phyloP scores from a whole-genome alignment of 345 rosid species.

The Melastoma malabathricum region DNA sequence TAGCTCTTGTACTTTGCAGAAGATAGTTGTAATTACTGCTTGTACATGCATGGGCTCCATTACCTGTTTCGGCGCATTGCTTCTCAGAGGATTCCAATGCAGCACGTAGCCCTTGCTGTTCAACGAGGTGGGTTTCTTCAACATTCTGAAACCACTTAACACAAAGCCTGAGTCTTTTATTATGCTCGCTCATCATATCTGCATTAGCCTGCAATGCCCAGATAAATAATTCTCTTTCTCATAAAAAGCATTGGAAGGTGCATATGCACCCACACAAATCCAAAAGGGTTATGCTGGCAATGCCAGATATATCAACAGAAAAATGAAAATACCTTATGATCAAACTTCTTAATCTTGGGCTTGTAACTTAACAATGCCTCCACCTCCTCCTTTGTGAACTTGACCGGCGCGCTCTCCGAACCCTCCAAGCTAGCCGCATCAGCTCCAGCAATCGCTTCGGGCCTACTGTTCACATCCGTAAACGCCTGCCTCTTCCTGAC shows the following conservation, averaged over 20 bases:
- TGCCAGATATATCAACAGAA: no score
- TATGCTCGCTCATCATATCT: slow-evolving; percentile 44
- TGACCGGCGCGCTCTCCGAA: slow-evolving; percentile 26
- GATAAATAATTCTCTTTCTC: not conserved
- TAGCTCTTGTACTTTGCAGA: not conserved
- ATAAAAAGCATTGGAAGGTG: not conserved
- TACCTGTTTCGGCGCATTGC: slow-evolving; percentile 45
- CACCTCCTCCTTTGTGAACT: slow-evolving; percentile 67
- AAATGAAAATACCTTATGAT: slow-evolving; percentile 44
- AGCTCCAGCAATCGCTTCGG: slow-evolving; percentile 24
- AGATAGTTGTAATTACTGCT: not conserved
- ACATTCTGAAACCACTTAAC: slow-evolving; percentile 61
- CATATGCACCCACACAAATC: not conserved
- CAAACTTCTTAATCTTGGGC: slow-evolving; percentile 57
- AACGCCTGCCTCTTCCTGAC: slow-evolving; percentile 46
- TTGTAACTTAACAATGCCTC: slow-evolving; percentile 59
- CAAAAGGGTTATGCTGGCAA: not conserved
- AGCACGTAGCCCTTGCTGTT: slow-evolving; percentile 40
- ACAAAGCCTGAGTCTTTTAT: slow-evolving; percentile 57
- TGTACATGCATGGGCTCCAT: no score
- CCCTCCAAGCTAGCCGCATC: slow-evolving; percentile 31
- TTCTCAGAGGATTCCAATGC: slow-evolving; percentile 46
- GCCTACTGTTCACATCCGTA: slow-evolving; percentile 28
- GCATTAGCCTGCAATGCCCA: slow-evolving; percentile 35
- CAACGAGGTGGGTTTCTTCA: slow-evolving; percentile 42